A percentile compares a stretch with the other conserved stretches of the same genome.
Conservation (phyloP, 2,329 filamentous ascomycete genomes). For the Clonostachys solani region DNA sequence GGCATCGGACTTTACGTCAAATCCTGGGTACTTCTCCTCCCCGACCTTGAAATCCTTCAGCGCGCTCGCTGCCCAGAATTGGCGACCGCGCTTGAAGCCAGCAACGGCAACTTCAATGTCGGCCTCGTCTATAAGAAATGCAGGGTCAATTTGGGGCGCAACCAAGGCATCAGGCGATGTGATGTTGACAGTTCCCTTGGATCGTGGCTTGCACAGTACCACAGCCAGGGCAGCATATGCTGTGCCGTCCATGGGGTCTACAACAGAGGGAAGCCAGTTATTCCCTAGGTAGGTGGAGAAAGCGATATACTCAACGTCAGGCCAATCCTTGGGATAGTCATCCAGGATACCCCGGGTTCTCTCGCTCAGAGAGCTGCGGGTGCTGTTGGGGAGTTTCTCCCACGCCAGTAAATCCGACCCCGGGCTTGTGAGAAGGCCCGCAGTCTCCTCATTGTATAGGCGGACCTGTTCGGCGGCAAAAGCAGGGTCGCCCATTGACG, state of each 20-base stretch:
- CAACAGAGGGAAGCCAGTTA: constrained; percentile 4
- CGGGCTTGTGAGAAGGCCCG: constrained; percentile 2
- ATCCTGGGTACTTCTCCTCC: constrained; percentile 32
- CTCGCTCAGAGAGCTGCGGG: neutral
- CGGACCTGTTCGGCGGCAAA: neutral
- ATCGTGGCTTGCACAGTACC: constrained; percentile 9
- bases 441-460: neutral
- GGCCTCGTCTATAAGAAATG: constrained; percentile 33
- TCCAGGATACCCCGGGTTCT: neutral
- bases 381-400: constrained; percentile 1
- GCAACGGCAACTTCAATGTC: constrained; percentile 39
- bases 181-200: constrained; percentile 35
- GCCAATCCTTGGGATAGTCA: constrained; percentile 4
- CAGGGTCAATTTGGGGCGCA: constrained; percentile 34
- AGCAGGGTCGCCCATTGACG: neutral
- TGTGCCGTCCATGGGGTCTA: too few species aligned
- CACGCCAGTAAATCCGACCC: constrained; percentile 1
- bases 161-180: constrained; percentile 18
- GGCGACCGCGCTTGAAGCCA: constrained; percentile 30
- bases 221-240: too few species aligned
- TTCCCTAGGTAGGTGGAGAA: constrained; percentile 1
- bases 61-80: constrained; percentile 19
- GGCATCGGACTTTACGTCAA: constrained; percentile 14
- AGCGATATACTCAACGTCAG: constrained; percentile 3
- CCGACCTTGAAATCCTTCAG: constrained; percentile 21